These are phyloP conservation scores for Hortiboletus campestris DNA, from an alignment of 768 basidiomycete genomes.

Conservation along the genomic window DNA sequence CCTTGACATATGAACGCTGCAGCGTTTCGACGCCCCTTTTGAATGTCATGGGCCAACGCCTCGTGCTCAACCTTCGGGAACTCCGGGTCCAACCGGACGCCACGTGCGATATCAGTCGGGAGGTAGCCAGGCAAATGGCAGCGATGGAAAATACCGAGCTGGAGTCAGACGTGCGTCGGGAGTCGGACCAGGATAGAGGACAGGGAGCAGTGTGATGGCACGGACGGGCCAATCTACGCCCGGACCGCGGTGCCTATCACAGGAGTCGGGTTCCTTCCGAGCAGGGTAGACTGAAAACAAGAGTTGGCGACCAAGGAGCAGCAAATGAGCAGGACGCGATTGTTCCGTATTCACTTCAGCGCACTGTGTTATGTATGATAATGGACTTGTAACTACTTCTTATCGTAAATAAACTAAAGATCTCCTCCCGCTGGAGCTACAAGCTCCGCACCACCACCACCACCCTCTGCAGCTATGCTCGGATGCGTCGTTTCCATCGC, in stretches of 20 bases:
- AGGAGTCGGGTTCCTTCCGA: not conserved
- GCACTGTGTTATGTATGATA: not conserved
- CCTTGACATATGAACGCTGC: not conserved
- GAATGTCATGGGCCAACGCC: conserved; percentile 22
- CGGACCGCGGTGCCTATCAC: not conserved
- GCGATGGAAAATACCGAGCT: not conserved
- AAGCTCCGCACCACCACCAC: not conserved
- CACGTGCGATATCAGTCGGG: conserved; percentile 12
- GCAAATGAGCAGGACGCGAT: not conserved
- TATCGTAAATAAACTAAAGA: conserved; percentile 7
- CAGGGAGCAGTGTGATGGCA: no score
- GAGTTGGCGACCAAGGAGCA: not conserved
- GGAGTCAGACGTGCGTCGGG: not conserved
- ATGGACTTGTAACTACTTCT: not conserved
- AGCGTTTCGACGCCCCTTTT: conserved; percentile 13
- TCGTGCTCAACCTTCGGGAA: conserved; percentile 20
- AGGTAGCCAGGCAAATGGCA: conserved; percentile 13
- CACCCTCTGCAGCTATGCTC: not conserved
- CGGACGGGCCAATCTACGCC: not conserved
- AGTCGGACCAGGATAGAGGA: not conserved
- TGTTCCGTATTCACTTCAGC: not conserved
- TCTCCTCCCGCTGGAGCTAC: conserved; percentile 9
- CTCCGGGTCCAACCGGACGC: conserved; percentile 1
- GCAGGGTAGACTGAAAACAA: not conserved
- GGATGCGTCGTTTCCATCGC: not conserved